phyloP scores from a whole-genome alignment of 345 rosid genomes.

The Barbarea vulgaris region DNA sequence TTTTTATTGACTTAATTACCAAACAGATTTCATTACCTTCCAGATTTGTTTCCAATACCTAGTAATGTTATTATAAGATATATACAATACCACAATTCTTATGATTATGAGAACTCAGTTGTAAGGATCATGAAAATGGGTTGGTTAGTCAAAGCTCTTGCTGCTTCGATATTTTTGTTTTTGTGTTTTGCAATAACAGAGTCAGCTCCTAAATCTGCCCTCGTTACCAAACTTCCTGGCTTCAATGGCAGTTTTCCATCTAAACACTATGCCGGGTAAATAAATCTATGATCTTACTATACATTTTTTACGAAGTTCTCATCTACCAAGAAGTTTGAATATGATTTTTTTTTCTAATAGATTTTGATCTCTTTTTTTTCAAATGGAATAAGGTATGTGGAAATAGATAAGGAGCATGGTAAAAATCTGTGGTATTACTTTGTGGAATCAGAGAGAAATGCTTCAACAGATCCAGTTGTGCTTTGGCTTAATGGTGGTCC shows the following conservation, averaged over 20 bases:
- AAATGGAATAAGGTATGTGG: conserved; percentile 56
- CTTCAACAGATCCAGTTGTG: conserved; percentile 73
- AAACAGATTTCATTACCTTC: neutral
- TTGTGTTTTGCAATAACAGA: conserved; percentile 27
- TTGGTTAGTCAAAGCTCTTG: conserved; percentile 5
- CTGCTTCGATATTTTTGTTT: conserved; percentile 26
- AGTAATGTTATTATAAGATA: neutral
- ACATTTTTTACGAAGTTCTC: neutral
- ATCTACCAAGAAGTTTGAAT: neutral
- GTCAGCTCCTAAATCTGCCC: conserved; percentile 62
- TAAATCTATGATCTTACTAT: neutral
- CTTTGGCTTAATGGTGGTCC: conserved; percentile 98
- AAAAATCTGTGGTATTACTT: conserved; percentile 81
- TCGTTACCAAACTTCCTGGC: conserved; percentile 68
- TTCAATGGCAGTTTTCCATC: conserved; percentile 68
- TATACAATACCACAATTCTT: conserved; percentile 2
- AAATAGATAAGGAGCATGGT: conserved; percentile 50
- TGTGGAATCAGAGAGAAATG: conserved; percentile 72
- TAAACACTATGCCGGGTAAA: conserved; percentile 83
- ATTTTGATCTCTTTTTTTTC: neutral
- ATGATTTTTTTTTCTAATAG: neutral
- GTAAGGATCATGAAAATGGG: conserved; percentile 27
- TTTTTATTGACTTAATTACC: neutral
- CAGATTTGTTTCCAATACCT: neutral
- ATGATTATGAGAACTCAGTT: neutral